Base-by-base conservation (phyloP, 192 early-diverging fungal genomes). In the Backusella liffmaniae region DNA sequence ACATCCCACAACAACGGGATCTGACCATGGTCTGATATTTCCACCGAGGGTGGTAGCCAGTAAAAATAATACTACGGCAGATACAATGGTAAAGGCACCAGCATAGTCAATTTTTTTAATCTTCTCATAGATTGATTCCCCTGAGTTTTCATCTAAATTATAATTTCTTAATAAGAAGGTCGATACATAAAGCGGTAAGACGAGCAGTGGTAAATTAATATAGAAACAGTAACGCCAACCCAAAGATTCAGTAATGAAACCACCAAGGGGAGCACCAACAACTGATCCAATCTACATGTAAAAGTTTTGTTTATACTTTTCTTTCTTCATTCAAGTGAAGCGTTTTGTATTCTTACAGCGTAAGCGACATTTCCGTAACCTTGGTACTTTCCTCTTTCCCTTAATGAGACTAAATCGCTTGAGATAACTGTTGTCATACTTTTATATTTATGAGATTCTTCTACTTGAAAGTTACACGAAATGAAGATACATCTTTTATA, bases 201-300 rank as follows among this genome's bases (percentile, higher is more conserved):
- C 49, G 0, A 91, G 84, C n/a, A 95, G 66, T 34, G 94, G 94
- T 7, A 96, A 66, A 79, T 94, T 95, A 82, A 95, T 91, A 83
- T 86, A 95, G 76, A 95, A 95, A 67, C 89, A 89, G 80, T 89
- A 90, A 32, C 84, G 83, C 90, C 90, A 91, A 21, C 79, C 83
- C 66, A 82, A 69, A 12, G 77, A 42, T 56, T 84, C 79, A 44
- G 93, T 91, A 5, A 90, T 88, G 66, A 95, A 92, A 8, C 85
- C 86, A 35, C 92, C 91, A 74, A 94, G 65, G 5, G 94, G 76
- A 7, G 95, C 94, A 3, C 90, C 95, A 42, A 92, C 73, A 15
- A 92, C 88, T 6, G 86, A 88, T 0, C 91, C 82, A 8, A 66
- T n/a, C 77, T 81, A 16, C 8, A 10, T 32, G 29, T 26, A 12